phyloP scores from a whole-genome alignment of 768 basidiomycete genomes.

The Calocybe cyanea region DNA sequence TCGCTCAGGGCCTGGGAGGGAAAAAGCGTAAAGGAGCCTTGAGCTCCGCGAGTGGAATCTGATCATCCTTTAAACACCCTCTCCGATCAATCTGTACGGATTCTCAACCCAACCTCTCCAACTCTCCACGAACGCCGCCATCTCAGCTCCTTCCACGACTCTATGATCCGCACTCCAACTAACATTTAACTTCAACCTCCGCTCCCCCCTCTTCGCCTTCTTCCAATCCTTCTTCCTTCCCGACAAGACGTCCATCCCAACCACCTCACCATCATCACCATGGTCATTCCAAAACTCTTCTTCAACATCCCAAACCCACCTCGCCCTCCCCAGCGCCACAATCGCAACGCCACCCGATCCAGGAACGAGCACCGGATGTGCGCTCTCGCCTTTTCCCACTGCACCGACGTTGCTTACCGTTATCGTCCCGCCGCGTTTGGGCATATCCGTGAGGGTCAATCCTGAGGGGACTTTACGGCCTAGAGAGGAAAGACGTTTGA shows the following conservation, averaged over 20 bases:
- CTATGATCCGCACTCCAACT: constrained; percentile 89
- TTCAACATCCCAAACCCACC: constrained; percentile 70
- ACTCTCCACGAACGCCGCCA: constrained; percentile 83
- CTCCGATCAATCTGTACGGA: constrained; percentile 66
- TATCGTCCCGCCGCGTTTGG: constrained; percentile 70
- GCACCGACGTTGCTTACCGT: constrained; percentile 83
- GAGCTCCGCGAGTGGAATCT: too few species aligned
- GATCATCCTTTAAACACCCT: constrained; percentile 34
- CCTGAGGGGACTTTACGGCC: constrained; percentile 66
- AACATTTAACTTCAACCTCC: constrained; percentile 57
- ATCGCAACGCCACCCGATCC: constrained; percentile 79
- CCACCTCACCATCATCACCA: constrained; percentile 32
- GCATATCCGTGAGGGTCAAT: constrained; percentile 67
- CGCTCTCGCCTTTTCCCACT: constrained; percentile 67
- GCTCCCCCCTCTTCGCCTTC: constrained; percentile 38
- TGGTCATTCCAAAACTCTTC: too few species aligned
- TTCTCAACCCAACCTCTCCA: constrained; percentile 81
- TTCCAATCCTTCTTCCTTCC: too few species aligned
- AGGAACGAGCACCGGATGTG: constrained; percentile 72
- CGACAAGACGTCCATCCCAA: background rate
- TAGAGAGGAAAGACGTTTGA: constrained; percentile 58
- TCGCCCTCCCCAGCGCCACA: constrained; percentile 74
- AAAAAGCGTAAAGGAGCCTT: too few species aligned
- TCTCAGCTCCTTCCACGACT: constrained; percentile 84
- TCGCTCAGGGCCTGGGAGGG: too few species aligned